Evolutionary conservation across 257 asterid species (phyloP).

Genomic region (Solanum chiquidenum): DNA sequence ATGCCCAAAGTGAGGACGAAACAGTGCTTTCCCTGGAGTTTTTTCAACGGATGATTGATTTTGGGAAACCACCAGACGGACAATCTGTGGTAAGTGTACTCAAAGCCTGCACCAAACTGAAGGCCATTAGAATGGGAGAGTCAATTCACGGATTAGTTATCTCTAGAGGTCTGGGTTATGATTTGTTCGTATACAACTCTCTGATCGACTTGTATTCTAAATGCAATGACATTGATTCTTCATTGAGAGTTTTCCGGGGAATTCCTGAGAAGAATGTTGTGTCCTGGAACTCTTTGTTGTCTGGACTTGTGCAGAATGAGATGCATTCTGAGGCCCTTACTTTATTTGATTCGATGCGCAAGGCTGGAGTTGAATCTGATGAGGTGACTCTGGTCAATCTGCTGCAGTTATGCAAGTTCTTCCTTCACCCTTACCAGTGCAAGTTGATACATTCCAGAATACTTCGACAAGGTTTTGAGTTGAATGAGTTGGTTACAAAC

Average conservation of each 20-base stretch:
- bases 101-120: conserved; percentile 53
- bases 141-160: conserved; percentile 46
- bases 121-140: conserved; percentile 39
- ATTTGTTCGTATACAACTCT: conserved; percentile 65
- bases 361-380: conserved; percentile 44
- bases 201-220: conserved; percentile 75
- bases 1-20: conserved; percentile 30
- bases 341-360: conserved; percentile 43
- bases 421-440: conserved; percentile 39
- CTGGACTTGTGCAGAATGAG: conserved; percentile 58
- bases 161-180: conserved; percentile 45
- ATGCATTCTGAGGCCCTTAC: conserved; percentile 46
- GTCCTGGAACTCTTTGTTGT: conserved; percentile 75
- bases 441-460: conserved; percentile 52
- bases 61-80: conserved; percentile 47
- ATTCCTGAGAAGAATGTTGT: conserved; percentile 47
- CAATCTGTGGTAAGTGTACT: conserved; percentile 55
- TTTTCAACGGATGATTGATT: conserved; percentile 43
- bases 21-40: conserved; percentile 24
- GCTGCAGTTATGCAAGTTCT: conserved; percentile 49
- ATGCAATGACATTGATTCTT: conserved; percentile 52
- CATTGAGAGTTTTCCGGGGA: conserved; percentile 43
- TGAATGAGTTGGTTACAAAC: conserved; percentile 61
- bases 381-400: conserved; percentile 77
- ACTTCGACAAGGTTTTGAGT: conserved; percentile 37